A percentile compares a stretch with the other conserved stretches of the same genome.
These are phyloP conservation scores for Cercospora beticola DNA, from an alignment of 2,329 filamentous ascomycete genomes.

Conservation along the genomic window DNA sequence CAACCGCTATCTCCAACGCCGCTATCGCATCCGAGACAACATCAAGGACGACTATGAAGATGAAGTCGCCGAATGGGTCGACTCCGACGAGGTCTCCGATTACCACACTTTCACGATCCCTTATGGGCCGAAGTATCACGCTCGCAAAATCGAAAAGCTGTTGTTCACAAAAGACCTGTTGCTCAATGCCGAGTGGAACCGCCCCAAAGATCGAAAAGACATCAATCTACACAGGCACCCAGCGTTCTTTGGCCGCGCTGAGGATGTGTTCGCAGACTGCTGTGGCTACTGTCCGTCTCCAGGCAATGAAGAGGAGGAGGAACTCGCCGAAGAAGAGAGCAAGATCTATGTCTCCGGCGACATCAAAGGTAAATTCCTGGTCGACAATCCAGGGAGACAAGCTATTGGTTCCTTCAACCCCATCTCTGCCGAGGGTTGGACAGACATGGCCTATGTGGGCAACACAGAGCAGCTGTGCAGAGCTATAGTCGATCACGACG, in stretches of 20 bases:
- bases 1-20: slow-evolving; percentile 44
- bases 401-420: slow-evolving; percentile 73
- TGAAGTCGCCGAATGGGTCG: slow-evolving; percentile 80
- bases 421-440: slow-evolving; percentile 80
- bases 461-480: slow-evolving; percentile 76
- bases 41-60: slow-evolving; percentile 76
- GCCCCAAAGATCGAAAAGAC: slow-evolving; percentile 64
- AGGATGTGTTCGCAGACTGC: slow-evolving; percentile 76
- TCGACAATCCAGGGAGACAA: slow-evolving; percentile 79
- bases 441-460: slow-evolving; percentile 85
- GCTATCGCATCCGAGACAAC: slow-evolving; percentile 59
- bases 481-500: slow-evolving; percentile 73
- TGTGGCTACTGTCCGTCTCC: slow-evolving; percentile 75
- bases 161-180: slow-evolving; percentile 79
- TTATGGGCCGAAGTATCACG: slow-evolving; percentile 57
- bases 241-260: slow-evolving; percentile 75
- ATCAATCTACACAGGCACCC: slow-evolving; percentile 81
- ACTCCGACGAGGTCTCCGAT: slow-evolving; percentile 71
- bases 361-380: slow-evolving; percentile 63
- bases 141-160: slow-evolving; percentile 75
- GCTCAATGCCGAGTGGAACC: slow-evolving; percentile 85
- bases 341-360: slow-evolving; percentile 75
- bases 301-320: slow-evolving; percentile 67
- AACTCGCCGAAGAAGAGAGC: slow-evolving; percentile 67
- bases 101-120: slow-evolving; percentile 69